Base-by-base conservation (phyloP, 768 basidiomycete species). In the Trametes coccinea region DNA sequence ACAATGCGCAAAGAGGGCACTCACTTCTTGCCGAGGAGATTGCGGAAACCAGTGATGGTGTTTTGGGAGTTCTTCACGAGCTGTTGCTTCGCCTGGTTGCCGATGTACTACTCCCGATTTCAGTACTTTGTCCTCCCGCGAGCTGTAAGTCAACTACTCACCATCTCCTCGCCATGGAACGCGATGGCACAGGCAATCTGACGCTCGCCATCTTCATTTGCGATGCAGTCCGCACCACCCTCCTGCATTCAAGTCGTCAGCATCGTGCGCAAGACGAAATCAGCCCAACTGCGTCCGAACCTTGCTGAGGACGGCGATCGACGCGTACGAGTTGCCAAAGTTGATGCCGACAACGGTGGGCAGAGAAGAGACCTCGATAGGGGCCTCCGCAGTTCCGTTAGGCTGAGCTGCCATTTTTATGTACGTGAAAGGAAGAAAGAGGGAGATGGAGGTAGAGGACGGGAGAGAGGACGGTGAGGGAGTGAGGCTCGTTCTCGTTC, bases 131-230 rank as follows among this genome's bases (percentile, higher is more conserved):
- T 37, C 34, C 2, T 2, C 11, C 34, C 22, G 5, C 34, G 16
- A 49, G 51, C 2, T 30, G 61, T 53, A 22, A 5, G 34, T 37
- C 34, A 6, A 40, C n/a, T 29, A 80, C 89, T 68, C 70, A 93
- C 95, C 72, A 89, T 86, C 74, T 98, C 91, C 74, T 96, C 92
- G 30, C 93, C 94, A 43, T 86, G 85, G 73, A 96, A 98, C 0
- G 95, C 85, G 56, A 98, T 80, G 30, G 94, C 94, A 72, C 92
- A 93, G 0, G 94, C 94, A 69, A 99, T 98, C 78, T 99, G 96
- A 34, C 97, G 89, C 72, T 98, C 96, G 33, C 97, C 96, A 72
- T 98, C 96, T 72, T 98, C 95, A 73, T 98, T 98, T 5, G 95
- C 97, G 62, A 98, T 98, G 72, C 93, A 96, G 71, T 95, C 92